Base-by-base conservation (phyloP, 805 yeast species). In the Metschnikowia continentalis region DNA sequence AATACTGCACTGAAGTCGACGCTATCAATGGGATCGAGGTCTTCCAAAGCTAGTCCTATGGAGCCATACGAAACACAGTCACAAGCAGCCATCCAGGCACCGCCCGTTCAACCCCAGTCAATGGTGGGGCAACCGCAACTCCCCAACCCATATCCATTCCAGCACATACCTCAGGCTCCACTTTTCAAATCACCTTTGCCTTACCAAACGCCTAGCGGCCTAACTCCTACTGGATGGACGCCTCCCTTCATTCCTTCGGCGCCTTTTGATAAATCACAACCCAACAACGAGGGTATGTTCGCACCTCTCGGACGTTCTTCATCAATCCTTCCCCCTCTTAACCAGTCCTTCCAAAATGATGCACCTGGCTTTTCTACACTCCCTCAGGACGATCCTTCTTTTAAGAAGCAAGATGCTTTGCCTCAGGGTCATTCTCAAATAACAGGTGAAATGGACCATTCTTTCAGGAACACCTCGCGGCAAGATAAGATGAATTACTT, bases 401-500 rank as follows among this genome's bases (percentile, higher is more conserved):
- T 42, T 37, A 42, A 42, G 20, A 22, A n/a, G 3, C 30, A 8
- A n/a, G 38, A 15, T 3, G 15, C 26, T 14, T 10, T n/a, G 5
- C 17, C 32, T 15, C 38, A 32, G 5, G 19, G 20, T 20, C 8
- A 6, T 19, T 15, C 36, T 20, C 26, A 32, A 13, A 7, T 8
- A 5, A 19, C 46, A 2, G 38, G 46, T 20, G 46, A 22, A n/a
- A 33, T 35, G 19, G 40, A 44, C n/a, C 41, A 44, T 35, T 23
- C 47, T 20, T 44, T 44, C 19, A 23, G 26, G 23, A 44, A 44
- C 13, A 17, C 23, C 14, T 44, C 47, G 23, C 33, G 44, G 13
- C 49, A 40, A 6, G 51, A 37, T 5, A 52, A 17, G 20, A 45
- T 30, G 40, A 53, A 54, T 4, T 50, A 41, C 30, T 42, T 56